These are phyloP conservation scores for Eucalyptus tenuipes DNA, from an alignment of 345 rosid species.

Conservation along the genomic window DNA sequence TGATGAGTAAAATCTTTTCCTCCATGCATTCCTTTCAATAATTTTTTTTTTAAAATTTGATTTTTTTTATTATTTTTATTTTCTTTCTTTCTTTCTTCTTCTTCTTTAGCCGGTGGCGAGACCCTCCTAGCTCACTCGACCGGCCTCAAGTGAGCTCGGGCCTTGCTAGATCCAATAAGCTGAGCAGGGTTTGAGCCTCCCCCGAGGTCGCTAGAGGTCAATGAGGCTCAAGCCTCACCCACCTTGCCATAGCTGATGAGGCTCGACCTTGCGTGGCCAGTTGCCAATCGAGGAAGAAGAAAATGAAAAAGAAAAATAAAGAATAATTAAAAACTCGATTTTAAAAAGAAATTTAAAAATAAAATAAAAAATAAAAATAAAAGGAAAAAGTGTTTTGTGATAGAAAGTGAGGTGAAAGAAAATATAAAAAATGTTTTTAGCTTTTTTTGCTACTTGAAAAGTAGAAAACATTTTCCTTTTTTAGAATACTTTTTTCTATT, in stretches of 20 bases:
- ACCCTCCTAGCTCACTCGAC: fast-evolving
- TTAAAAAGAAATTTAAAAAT: too few relatives aligned
- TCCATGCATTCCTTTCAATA: too few relatives aligned
- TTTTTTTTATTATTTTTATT: fast-evolving
- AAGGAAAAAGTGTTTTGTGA: too few relatives aligned
- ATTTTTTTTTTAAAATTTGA: too few relatives aligned
- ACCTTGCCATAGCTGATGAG: too few relatives aligned
- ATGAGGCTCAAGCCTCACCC: fast-evolving
- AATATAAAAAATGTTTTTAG: too few relatives aligned
- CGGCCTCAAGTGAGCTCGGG: fast-evolving
- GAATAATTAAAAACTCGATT: fast-evolving
- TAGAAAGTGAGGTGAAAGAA: too few relatives aligned
- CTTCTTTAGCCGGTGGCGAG: fast-evolving
- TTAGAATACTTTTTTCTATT: fast-evolving
- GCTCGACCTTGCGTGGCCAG: fast-evolving
- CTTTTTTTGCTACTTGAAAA: fast-evolving
- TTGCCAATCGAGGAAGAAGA: fast-evolving
- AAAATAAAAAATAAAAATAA: too few relatives aligned
- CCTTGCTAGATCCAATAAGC: too few relatives aligned
- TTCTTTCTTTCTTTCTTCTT: too few relatives aligned
- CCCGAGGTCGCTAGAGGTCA: fast-evolving
- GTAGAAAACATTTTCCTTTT: fast-evolving
- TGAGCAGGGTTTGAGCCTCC: fast-evolving
- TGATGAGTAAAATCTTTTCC: too few relatives aligned
- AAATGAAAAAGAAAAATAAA: too few relatives aligned